phyloP scores from a whole-genome alignment of 345 rosid species.

The Eucalyptus decipiens region DNA sequence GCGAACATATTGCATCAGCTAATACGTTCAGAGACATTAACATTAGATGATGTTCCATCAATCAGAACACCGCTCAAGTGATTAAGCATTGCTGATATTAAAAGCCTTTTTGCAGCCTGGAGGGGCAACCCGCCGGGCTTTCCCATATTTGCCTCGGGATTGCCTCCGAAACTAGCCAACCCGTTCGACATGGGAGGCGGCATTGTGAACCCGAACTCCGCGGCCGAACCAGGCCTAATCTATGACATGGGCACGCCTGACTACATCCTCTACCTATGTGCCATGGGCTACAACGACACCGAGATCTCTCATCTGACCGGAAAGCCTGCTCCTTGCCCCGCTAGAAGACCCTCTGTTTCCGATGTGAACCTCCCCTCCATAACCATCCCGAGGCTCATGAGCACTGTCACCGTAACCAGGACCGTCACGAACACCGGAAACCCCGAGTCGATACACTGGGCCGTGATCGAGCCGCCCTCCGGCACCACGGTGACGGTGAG shows the following conservation, averaged over 20 bases:
- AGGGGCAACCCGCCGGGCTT: slow-evolving; percentile 20
- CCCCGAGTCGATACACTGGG: slow-evolving; percentile 19
- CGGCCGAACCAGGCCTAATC: slow-evolving; percentile 45
- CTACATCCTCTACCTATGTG: slow-evolving; percentile 48
- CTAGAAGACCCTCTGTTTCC: slow-evolving; percentile 10
- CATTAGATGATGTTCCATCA: neutral
- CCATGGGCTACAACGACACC: slow-evolving; percentile 28
- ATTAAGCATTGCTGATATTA: neutral
- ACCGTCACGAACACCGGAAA: slow-evolving; percentile 51
- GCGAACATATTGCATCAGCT: neutral
- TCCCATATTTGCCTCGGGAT: slow-evolving; percentile 46
- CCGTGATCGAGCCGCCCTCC: slow-evolving; percentile 24
- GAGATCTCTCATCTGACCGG: slow-evolving; percentile 22
- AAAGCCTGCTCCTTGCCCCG: slow-evolving; percentile 8
- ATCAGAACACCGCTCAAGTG: neutral
- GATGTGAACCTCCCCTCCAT: slow-evolving; percentile 58
- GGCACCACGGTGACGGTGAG: slow-evolving; percentile 14
- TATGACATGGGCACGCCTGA: slow-evolving; percentile 42
- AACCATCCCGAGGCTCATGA: slow-evolving; percentile 39
- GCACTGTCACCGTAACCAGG: slow-evolving; percentile 16
- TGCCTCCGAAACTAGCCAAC: slow-evolving; percentile 35
- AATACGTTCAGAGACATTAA: neutral
- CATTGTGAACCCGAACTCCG: slow-evolving; percentile 32
- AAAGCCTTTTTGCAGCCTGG: slow-evolving; percentile 14
- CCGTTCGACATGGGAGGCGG: slow-evolving; percentile 75